These are phyloP conservation scores for Penicillium sp. DNA, from an alignment of 2,329 filamentous ascomycete genomes.

Conservation along the genomic window DNA sequence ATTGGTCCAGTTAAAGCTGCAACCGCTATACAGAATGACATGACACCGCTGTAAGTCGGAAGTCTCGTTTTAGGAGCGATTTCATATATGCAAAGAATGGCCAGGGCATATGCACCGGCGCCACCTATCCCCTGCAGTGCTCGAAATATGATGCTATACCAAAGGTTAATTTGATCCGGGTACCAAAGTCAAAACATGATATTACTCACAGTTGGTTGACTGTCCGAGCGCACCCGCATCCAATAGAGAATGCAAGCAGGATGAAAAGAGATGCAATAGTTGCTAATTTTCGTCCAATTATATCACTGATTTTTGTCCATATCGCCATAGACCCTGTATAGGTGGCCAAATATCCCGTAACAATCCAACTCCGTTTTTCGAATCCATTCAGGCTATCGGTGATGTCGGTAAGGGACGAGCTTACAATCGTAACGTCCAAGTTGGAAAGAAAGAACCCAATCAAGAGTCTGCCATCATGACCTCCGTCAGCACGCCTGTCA, in stretches of 20 bases:
- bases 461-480: conserved; percentile 19
- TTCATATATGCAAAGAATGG: conserved; percentile 31
- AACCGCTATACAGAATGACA: conserved; percentile 23
- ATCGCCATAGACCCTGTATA: conserved; percentile 35
- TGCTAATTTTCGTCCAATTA: conserved; percentile 30
- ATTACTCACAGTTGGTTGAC: conserved; percentile 29
- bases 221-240: conserved; percentile 32
- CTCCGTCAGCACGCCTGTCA: conserved; percentile 2
- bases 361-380: conserved; percentile 35
- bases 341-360: conserved; percentile 37
- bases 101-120: conserved; percentile 31
- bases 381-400: conserved; percentile 35
- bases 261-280: conserved; percentile 27
- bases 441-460: conserved; percentile 34
- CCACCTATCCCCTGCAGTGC: conserved; percentile 36
- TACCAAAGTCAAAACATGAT: not conserved
- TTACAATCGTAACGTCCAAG: conserved; percentile 37
- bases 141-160: conserved; percentile 31
- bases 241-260: conserved; percentile 33
- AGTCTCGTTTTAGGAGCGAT: conserved; percentile 27
- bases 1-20: conserved; percentile 26
- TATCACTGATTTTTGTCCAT: conserved; percentile 35
- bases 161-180: not conserved
- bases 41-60: conserved; percentile 24
- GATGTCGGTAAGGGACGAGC: conserved; percentile 36